phyloP scores from a whole-genome alignment of 1,284 basidiomycete genomes.

The Ustilago bromivora region DNA sequence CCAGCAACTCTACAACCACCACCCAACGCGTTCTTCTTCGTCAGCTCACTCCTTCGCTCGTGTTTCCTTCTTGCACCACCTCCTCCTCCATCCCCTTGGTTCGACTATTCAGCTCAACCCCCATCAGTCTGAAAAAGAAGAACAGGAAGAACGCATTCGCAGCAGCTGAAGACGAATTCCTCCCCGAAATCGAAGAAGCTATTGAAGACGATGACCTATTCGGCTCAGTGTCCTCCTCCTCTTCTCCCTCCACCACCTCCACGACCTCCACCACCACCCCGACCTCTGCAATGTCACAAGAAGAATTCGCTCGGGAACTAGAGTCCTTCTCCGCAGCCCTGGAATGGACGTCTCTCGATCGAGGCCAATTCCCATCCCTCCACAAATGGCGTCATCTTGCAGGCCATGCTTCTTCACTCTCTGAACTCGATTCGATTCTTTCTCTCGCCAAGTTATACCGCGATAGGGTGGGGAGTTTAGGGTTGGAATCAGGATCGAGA shows the following conservation, averaged over 20 bases:
- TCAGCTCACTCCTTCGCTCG: neutral
- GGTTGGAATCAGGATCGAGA: conserved; percentile 6
- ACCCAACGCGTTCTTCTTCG: neutral
- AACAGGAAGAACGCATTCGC: conserved; percentile 28
- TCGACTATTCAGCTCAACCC: conserved; percentile 23
- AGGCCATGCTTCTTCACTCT: conserved; percentile 1
- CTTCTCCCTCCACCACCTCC: conserved; percentile 6
- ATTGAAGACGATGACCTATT: conserved; percentile 42
- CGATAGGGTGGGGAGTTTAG: conserved; percentile 33
- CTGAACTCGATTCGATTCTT: conserved; percentile 23
- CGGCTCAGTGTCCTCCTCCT: conserved; percentile 18
- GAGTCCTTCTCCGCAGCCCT: conserved; percentile 17
- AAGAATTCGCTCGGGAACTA: conserved; percentile 21
- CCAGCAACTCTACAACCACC: neutral
- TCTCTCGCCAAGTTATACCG: conserved; percentile 38
- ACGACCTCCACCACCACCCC: conserved; percentile 5
- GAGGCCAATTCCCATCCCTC: conserved; percentile 20
- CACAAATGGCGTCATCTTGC: conserved; percentile 23
- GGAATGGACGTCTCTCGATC: conserved; percentile 28
- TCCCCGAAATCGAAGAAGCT: conserved; percentile 13
- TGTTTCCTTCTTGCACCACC: neutral
- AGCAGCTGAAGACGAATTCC: conserved; percentile 22
- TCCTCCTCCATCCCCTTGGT: neutral
- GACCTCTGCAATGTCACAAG: conserved; percentile 14
- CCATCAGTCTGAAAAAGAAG: conserved; percentile 35